These are phyloP conservation scores for Ophiostoma sp. DNA, from an alignment of 2,329 filamentous ascomycete genomes.

Conservation along the genomic window DNA sequence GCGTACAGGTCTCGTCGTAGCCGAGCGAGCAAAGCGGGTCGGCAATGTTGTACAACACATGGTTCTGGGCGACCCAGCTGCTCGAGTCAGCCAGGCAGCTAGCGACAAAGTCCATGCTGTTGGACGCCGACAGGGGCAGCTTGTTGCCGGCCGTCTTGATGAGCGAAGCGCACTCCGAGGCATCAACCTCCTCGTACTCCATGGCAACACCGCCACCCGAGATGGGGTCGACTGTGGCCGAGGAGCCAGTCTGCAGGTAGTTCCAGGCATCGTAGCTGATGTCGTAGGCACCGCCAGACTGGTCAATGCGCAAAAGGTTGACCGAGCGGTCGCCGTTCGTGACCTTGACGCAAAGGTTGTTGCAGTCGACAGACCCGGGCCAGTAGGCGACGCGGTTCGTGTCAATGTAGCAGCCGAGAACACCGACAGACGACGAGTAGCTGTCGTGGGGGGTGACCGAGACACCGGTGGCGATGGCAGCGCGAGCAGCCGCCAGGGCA, in stretches of 20 bases:
- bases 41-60: constrained; percentile 54
- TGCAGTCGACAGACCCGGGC: constrained; percentile 54
- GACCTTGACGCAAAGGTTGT: constrained; percentile 58
- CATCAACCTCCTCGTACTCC: constrained; percentile 50
- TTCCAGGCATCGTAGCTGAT: constrained; percentile 63
- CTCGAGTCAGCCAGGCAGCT: constrained; percentile 45
- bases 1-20: constrained; percentile 51
- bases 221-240: constrained; percentile 48
- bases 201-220: constrained; percentile 53
- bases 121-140: constrained; percentile 56
- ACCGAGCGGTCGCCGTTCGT: constrained; percentile 50
- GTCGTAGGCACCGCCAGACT: constrained; percentile 57
- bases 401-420: constrained; percentile 61
- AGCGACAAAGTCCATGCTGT: constrained; percentile 57
- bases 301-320: constrained; percentile 60
- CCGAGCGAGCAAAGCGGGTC: constrained; percentile 53
- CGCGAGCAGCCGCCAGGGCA: constrained; percentile 27
- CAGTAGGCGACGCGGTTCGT: constrained; percentile 64
- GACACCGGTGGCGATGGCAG: constrained; percentile 33
- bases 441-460: constrained; percentile 56
- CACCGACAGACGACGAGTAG: constrained; percentile 59
- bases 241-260: constrained; percentile 53
- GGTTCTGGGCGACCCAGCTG: constrained; percentile 55
- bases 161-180: constrained; percentile 51
- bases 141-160: constrained; percentile 51